Evolutionary conservation across 306 rosid species (phyloP).

Genomic region (Parietaria judaica): DNA sequence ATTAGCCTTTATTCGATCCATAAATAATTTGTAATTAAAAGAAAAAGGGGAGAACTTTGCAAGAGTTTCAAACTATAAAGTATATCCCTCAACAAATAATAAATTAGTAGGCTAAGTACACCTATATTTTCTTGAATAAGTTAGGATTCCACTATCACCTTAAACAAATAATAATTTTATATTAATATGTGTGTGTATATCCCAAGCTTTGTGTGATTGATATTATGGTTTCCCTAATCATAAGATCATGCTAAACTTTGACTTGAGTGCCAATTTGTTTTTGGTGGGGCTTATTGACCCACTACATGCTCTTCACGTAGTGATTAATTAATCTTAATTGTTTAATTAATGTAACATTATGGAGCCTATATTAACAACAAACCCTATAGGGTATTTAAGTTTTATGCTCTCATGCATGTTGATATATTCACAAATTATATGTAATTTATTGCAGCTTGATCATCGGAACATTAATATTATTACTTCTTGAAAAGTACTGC

Average conservation of each 20-base stretch:
- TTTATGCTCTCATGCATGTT: constrained; percentile 13
- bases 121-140: constrained; percentile 13
- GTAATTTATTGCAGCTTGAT: neutral
- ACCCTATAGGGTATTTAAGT: constrained; percentile 10
- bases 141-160: constrained; percentile 21
- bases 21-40: neutral
- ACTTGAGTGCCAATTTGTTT: constrained; percentile 27
- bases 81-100: constrained; percentile 1
- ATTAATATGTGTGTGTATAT: neutral
- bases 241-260: constrained; percentile 31
- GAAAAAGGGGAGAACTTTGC: constrained; percentile 7
- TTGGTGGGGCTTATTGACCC: constrained; percentile 31
- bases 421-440: neutral
- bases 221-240: constrained; percentile 14
- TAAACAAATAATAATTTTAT: constrained; percentile 2
- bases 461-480: neutral
- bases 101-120: constrained; percentile 19
- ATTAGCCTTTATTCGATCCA: neutral
- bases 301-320: constrained; percentile 49
- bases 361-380: constrained; percentile 34
- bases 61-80: constrained; percentile 20
- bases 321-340: constrained; percentile 20
- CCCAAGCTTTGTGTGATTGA: neutral
- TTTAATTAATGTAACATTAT: constrained; percentile 32
- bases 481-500: neutral